Conservation (phyloP, 176 grass and related monocot genomes). For the Tillandsia fasciculata region DNA sequence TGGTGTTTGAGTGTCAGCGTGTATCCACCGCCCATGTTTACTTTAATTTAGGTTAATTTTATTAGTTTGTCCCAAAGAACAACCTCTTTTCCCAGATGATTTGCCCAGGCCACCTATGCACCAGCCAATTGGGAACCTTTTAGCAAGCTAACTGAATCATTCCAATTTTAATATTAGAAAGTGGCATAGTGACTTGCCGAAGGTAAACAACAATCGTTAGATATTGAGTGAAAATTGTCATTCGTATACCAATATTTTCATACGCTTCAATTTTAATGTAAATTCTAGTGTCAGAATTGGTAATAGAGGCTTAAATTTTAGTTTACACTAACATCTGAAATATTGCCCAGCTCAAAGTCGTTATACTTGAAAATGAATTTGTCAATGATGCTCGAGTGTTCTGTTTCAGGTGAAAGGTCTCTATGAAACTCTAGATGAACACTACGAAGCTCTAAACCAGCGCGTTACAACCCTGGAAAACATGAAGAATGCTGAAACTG, state of each 20-base stretch:
- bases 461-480: slow-evolving; percentile 54
- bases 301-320: not conserved
- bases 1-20: too few species aligned
- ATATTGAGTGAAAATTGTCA: too few species aligned
- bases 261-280: not conserved
- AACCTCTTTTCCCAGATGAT: too few species aligned
- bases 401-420: slow-evolving; percentile 43
- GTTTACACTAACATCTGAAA: not conserved
- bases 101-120: too few species aligned
- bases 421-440: slow-evolving; percentile 37
- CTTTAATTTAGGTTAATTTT: too few species aligned
- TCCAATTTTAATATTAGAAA: not conserved
- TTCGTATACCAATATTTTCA: not conserved
- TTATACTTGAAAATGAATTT: not conserved
- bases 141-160: not conserved
- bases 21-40: too few species aligned
- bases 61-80: too few species aligned
- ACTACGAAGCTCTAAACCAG: slow-evolving; percentile 48
- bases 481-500: slow-evolving; percentile 24
- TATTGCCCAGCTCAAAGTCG: too few species aligned
- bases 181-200: not conserved
- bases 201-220: not conserved
- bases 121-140: too few species aligned
- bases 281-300: not conserved
- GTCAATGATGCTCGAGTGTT: slow-evolving; percentile 5